These are phyloP conservation scores for Rheum nobile DNA, from an alignment of 148 eudicot species.

Conservation along the genomic window DNA sequence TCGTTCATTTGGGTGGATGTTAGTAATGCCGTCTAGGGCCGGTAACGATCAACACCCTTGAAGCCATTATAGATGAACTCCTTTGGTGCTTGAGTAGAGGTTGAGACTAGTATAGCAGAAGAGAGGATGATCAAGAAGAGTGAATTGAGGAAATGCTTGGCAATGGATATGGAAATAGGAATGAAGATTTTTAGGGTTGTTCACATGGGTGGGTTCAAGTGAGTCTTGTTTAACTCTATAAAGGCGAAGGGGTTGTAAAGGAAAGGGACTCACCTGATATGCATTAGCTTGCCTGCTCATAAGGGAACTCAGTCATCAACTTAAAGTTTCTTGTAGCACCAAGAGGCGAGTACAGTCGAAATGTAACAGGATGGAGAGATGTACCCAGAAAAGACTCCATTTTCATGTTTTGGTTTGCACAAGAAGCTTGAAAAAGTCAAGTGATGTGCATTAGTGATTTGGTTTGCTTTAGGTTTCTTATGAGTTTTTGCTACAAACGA, in stretches of 20 bases:
- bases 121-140: neutral
- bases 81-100: neutral
- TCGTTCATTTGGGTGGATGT: constrained; percentile 8
- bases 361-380: too few species aligned
- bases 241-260: neutral
- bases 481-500: too few species aligned
- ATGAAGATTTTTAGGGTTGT: neutral
- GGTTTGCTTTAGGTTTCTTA: neutral
- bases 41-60: neutral
- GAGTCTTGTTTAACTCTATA: neutral
- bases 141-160: neutral
- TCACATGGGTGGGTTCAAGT: neutral
- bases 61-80: constrained; percentile 8
- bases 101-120: neutral
- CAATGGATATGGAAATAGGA: neutral
- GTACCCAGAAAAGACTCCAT: too few species aligned
- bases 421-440: neutral
- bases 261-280: neutral
- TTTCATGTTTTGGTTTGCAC: neutral
- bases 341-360: too few species aligned
- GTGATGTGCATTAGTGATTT: neutral
- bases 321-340: neutral
- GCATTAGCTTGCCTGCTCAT: neutral
- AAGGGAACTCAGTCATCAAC: neutral
- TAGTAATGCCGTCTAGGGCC: neutral